Evolutionary conservation across 495 filamentous ascomycete species (phyloP), one percentile per base, ranked within the genome.

Genomic region (Lepraria neglecta): DNA sequence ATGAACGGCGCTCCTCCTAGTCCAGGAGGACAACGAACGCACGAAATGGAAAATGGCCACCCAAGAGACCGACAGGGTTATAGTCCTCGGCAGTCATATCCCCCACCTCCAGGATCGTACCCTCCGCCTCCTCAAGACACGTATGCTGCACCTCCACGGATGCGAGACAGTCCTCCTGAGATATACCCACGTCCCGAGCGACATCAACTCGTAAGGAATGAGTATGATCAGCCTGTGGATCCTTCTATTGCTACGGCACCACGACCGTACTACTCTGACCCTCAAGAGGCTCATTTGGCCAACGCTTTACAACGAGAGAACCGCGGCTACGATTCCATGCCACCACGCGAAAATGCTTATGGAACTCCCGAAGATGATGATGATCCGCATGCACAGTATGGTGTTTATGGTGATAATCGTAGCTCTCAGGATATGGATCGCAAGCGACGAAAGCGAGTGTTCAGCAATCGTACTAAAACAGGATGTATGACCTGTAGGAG

Each of bases 381-480:
- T n/a, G 70, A 64, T 43, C 71, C 74, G 33, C 76, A 77, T 30
- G 60, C 69, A 17, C 63, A 73, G n/a, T 70, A 77, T 17, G 62
- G 73, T 14, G 64, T 69, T 33, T 78, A 77, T 67, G 56, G 71
- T 19, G 71, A 73, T 27, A 77, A 76, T 21, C 71, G 77, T 14
- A 60, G 62, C 17, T 62, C 73, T 56, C 52, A 45, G 21, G 84
- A 91, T 73, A 81, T 86, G 12, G 87, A 89, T 62, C 85, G 85
- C 10, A 91, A 90, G 69, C 83, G 84, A 70, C 78, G 90, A 65
- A 95, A 95, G 70, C 84, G 90, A 28, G 79, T 95, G 68, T 98
- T 97, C 70, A 95, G 90, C 73, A 97, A 97, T 72, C 83, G 94
- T 58, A 97, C 94, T 19, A 97, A 97, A 76, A 97, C 94, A 38